Base-by-base conservation (phyloP, 805 yeast species). In the Metschnikowia dekortorum region DNA sequence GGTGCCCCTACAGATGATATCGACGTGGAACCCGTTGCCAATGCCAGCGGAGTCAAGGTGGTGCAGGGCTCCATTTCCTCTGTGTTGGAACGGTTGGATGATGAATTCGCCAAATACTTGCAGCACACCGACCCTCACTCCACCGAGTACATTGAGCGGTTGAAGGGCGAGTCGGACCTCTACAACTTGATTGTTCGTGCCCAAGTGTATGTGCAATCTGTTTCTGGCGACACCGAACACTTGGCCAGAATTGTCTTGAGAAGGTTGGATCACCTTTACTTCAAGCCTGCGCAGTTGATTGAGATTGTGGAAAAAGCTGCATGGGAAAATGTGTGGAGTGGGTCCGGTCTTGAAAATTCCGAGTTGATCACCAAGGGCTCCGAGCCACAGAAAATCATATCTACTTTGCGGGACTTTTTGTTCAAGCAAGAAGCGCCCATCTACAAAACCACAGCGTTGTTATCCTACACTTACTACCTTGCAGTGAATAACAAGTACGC, bases 111-210 rank as follows among this genome's bases (percentile, higher is more conserved):
- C 54, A 83, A 85, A 59, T 89, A 96, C 43, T 79, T 94, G 61
- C 90, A 91, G 66, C 82, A 82, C 58, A 84, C 89, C 62, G 98
- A 94, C 69, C 96, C 97, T 41, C 97, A 94, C 67, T 87, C 97
- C 26, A 84, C 89, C 51, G 99, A 94, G 69, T 94, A 92, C 69
- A 80, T 94, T 58, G 87, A 85, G 58, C 83, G 98, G 68, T 80
- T 94, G 65, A 85, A 85, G 69, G 96, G 91, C 69, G 99, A 94
- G 73, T 78, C 83, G 54, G 71, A 71, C 36, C 76, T 94, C 49
- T 92, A 90, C 74, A 76, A 78, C 49, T 76, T 89, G 65, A 78
- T 94, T 54, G 79, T 94, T 53, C 84, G 96, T 63, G 82, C 89
- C 28, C 99, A 94, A 75, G 69, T 87, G 54, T 92, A 94, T 71